Conservation (phyloP, 2,329 filamentous ascomycete genomes). For the Eurotiales sp. region DNA sequence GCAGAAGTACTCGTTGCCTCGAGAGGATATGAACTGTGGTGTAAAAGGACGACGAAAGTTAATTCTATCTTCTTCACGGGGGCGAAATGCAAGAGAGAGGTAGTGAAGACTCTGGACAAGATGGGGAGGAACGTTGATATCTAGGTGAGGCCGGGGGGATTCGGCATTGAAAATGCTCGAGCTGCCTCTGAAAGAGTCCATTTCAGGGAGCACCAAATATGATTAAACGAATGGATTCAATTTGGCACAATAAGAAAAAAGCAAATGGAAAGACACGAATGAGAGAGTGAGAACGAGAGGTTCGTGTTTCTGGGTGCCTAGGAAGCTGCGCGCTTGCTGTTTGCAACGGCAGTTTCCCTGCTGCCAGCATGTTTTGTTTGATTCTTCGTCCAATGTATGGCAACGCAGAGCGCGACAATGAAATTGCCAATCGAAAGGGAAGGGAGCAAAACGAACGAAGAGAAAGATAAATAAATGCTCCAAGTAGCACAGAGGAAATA, state of each 20-base stretch:
- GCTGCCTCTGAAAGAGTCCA: neutral
- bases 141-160: slow-evolving; percentile 2
- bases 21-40: slow-evolving; percentile 89
- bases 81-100: slow-evolving; percentile 14
- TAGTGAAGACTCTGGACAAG: slow-evolving; percentile 7
- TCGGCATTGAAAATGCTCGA: slow-evolving; percentile 10
- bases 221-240: neutral
- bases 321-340: neutral
- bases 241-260: neutral
- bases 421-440: no score
- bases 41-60: slow-evolving; percentile 16
- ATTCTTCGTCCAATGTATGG: neutral
- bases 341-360: neutral
- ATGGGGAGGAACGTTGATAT: slow-evolving; percentile 4
- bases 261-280: neutral
- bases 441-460: neutral
- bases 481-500: slow-evolving; percentile 7
- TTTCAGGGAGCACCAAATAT: neutral
- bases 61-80: slow-evolving; percentile 6
- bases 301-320: neutral
- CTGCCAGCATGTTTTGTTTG: neutral
- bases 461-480: neutral
- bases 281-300: neutral
- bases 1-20: slow-evolving; percentile 99
- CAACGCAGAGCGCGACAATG: no score